Conservation (phyloP, 495 filamentous ascomycete genomes). For the Acidomyces sp. region DNA sequence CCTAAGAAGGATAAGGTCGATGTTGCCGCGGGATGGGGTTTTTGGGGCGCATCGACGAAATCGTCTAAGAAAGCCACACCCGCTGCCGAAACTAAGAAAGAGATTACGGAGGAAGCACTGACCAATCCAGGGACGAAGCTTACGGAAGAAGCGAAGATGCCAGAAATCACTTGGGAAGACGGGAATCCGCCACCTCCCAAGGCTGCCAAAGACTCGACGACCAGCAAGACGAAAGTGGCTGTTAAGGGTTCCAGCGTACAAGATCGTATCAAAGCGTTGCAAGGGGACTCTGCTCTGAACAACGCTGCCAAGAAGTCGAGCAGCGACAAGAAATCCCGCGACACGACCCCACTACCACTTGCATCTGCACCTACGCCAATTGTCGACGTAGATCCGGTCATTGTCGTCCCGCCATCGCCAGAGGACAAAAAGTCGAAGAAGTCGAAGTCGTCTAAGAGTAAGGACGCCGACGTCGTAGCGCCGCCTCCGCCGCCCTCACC, state of each 20-base stretch:
- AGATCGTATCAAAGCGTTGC: slow-evolving; percentile 26
- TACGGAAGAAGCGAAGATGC: slow-evolving; percentile 18
- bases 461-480: slow-evolving; percentile 13
- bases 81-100: slow-evolving; percentile 17
- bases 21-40: slow-evolving; percentile 17
- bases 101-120: slow-evolving; percentile 15
- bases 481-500: slow-evolving; percentile 19
- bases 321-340: slow-evolving; percentile 3
- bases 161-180: slow-evolving; percentile 19
- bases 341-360: slow-evolving; percentile 5
- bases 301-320: slow-evolving; percentile 10
- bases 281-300: slow-evolving; percentile 19
- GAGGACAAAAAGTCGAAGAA: slow-evolving; percentile 25
- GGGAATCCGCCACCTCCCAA: slow-evolving; percentile 15
- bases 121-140: slow-evolving; percentile 18
- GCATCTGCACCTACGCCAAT: slow-evolving; percentile 11
- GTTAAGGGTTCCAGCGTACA: slow-evolving; percentile 18
- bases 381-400: slow-evolving; percentile 4
- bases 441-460: slow-evolving; percentile 16
- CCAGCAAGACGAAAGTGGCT: slow-evolving; percentile 16
- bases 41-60: slow-evolving; percentile 22
- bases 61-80: slow-evolving; percentile 19
- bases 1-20: slow-evolving; percentile 3
- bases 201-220: slow-evolving; percentile 9
- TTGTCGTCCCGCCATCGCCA: slow-evolving; percentile 18